Base-by-base conservation (phyloP, 1,139 yeast species). In the Pichia cactophila region DNA sequence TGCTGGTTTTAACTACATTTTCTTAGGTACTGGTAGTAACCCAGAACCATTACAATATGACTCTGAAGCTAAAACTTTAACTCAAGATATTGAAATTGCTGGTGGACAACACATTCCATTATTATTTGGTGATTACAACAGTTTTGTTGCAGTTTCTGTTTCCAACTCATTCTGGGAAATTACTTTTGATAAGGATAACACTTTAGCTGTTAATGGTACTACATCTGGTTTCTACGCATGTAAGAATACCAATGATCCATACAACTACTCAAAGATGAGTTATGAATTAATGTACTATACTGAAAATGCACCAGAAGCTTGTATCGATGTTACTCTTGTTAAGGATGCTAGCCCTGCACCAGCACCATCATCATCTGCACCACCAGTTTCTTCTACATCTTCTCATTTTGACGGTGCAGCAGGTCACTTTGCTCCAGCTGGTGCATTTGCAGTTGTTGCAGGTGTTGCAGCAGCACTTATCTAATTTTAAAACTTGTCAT, bases 1-100 rank as follows among this genome's bases (percentile, higher is more conserved):
- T 61, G 83, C 83, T 44, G 83, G 75, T 52, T 64, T 76, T 58
- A 69, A 73, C 66, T 77, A 73, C 61, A 59, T 71, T 45, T 70
- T 73, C 61, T 57, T 75, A 16, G 68, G 50, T 39, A 41, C 49
- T 26, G 36, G 48, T 26, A 48, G 48, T 14, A 31, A 44, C 11
- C 23, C 56, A 2, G n/a, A 29, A 26, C n/a, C 50, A 16, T 50
- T 55, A 26, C 33, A 31, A 26, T 58, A 54, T 46, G 52, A 57
- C 38, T 5, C 41, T 10, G 41, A 38, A 14, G 16, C 26, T 4
- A 38, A 38, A 11, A 23, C n/a, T 5, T 38, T 38, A 38, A 38
- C 26, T 11, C 7, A 23, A 12, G 54, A 46, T 12, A 16, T 39
- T 9, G 38, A 45, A 6, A 35, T 45, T 10, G 29, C 43, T 17